A percentile compares a stretch with the other conserved stretches of the same genome.
Evolutionary conservation across 306 rosid genomes (phyloP).

Genomic region (Lathyrus sativus): DNA sequence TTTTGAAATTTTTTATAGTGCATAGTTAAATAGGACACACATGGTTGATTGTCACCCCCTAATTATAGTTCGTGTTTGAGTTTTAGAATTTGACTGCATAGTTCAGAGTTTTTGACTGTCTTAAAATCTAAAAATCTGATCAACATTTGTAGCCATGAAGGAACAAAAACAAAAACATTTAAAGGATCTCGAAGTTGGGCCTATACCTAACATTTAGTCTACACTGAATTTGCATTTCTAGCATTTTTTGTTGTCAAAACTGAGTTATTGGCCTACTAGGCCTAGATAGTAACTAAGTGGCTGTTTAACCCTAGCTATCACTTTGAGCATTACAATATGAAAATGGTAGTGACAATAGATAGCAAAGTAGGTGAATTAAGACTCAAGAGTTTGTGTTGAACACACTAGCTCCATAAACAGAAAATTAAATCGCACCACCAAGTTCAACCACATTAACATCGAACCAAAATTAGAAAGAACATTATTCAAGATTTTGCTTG

Average conservation of each 20-base stretch:
- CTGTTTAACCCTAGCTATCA: background rate
- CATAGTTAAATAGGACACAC: no score
- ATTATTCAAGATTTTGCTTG: constrained; percentile 18
- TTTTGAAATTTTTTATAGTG: no score
- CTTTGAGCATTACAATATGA: constrained; percentile 17
- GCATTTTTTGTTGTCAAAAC: background rate
- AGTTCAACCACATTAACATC: constrained; percentile 38
- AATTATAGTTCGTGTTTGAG: no score
- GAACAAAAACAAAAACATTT: no score
- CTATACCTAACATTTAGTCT: background rate
- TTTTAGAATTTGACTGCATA: no score
- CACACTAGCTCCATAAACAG: constrained; percentile 11
- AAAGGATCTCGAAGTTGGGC: background rate
- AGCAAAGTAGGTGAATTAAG: constrained; percentile 34
- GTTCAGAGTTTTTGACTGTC: no score
- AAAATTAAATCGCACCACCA: constrained; percentile 35
- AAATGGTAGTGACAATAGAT: constrained; percentile 18
- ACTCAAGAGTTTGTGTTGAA: constrained; percentile 23
- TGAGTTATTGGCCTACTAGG: background rate
- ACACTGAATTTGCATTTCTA: background rate
- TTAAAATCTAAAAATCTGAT: no score
- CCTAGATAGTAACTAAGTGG: background rate
- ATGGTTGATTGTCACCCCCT: no score
- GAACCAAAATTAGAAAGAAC: constrained; percentile 38
- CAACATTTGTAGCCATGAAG: no score